Evolutionary conservation across 257 asterid species (phyloP), one percentile per base, ranked within the genome.

Genomic region (Verbascum thapsus): DNA sequence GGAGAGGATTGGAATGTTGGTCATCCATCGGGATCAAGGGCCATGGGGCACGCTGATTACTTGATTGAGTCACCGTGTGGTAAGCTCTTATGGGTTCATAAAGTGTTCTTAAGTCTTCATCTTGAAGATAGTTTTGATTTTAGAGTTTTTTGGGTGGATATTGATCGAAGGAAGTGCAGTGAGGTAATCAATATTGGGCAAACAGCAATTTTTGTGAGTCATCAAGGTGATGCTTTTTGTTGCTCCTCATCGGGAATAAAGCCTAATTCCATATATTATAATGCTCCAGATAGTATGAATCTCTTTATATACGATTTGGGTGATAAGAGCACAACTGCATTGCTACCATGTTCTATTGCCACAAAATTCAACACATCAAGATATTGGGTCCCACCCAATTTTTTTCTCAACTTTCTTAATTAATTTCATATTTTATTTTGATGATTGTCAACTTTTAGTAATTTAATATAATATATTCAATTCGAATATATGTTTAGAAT

Each of bases 221-320:
- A 10, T n/a, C 6, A 13, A 39, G 3, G 10, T 18, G 40, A 15
- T 20, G 64, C 37, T 4, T 20, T 41, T 23, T 59, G 51, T n/a
- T 13, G 22, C 3, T 3, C n/a, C n/a, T 22, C 64, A 3, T 3
- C 10, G 13, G 53, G 22, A 22, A 59, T 7, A 11, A 20, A 20
- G 12, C 3, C 65, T 4, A 59, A 59, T 59, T 59, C 41, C 7
- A 42, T 59, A 59, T 59, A 59, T 26, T 59, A 41, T 41, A 23
- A 52, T 0, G 9, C 8, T 22, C 1, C 10, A 11, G 3, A 3
- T 0, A 30, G 65, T 10, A 20, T 17, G 41, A 15, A 19, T 41
- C 0, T 59, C 8, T 10, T 20, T 59, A 32, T 41, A 0, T 59
- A 59, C 9, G 22, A 42, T 19, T 22, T 59, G 64, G 64, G 12